phyloP scores from a whole-genome alignment of 108 stramenopile species.

The Fragilaria crotonensis region DNA sequence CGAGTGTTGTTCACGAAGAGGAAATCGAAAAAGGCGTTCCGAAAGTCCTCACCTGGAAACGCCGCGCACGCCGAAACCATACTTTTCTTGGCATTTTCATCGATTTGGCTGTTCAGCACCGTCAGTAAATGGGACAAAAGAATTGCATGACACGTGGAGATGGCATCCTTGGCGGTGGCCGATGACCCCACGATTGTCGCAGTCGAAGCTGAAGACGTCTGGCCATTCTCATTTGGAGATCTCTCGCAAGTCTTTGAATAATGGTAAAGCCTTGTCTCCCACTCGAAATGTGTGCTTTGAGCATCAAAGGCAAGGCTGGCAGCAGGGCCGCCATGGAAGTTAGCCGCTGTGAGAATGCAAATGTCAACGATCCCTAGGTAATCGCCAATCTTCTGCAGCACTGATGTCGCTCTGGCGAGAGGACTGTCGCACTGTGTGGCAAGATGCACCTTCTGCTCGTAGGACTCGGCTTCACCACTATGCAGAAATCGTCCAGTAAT shows the following conservation, averaged over 20 bases:
- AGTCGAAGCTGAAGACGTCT: slow-evolving; percentile 18
- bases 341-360: slow-evolving; percentile 65
- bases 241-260: slow-evolving; percentile 5
- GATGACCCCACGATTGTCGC: slow-evolving; percentile 39
- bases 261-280: slow-evolving; percentile 80
- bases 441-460: slow-evolving; percentile 35
- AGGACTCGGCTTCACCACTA: slow-evolving; percentile 26
- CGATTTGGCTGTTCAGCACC: slow-evolving; percentile 38
- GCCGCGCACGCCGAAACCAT: slow-evolving; percentile 61
- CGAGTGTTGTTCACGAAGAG: slow-evolving; percentile 55
- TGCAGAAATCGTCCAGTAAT: slow-evolving; percentile 57
- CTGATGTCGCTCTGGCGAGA: slow-evolving; percentile 60
- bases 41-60: slow-evolving; percentile 49
- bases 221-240: slow-evolving; percentile 2
- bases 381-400: slow-evolving; percentile 55
- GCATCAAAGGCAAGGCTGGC: slow-evolving; percentile 4
- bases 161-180: slow-evolving; percentile 58
- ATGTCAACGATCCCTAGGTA: slow-evolving; percentile 67
- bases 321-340: slow-evolving; percentile 50
- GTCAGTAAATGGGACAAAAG: slow-evolving; percentile 58
- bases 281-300: slow-evolving; percentile 23
- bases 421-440: slow-evolving; percentile 63
- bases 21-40: slow-evolving; percentile 55
- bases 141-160: slow-evolving; percentile 63
- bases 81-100: slow-evolving; percentile 18